phyloP scores from a whole-genome alignment of 352 stramenopile species.

The Globisporangium mamillatum region DNA sequence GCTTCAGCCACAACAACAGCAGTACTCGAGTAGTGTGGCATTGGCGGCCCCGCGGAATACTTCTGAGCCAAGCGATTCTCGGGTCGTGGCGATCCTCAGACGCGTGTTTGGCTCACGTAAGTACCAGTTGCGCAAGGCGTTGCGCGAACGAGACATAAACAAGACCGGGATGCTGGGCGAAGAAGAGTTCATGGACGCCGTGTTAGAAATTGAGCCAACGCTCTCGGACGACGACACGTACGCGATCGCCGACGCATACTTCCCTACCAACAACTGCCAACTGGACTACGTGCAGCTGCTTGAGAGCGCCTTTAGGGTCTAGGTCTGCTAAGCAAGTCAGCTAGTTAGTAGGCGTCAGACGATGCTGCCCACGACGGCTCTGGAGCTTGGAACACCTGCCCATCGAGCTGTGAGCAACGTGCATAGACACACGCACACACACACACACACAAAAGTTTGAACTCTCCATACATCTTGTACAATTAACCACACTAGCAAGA shows the following conservation, averaged over 20 bases:
- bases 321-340: background rate
- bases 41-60: background rate
- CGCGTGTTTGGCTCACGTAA: constrained; percentile 57
- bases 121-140: constrained; percentile 67
- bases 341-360: constrained; percentile 38
- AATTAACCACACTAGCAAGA: background rate
- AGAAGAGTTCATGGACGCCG: constrained; percentile 77
- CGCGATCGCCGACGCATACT: constrained; percentile 63
- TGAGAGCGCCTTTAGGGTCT: constrained; percentile 55
- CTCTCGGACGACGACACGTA: constrained; percentile 78
- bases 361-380: constrained; percentile 59
- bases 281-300: constrained; percentile 71
- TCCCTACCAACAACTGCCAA: constrained; percentile 67
- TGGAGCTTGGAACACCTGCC: constrained; percentile 53
- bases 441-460: constrained; percentile 14
- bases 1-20: constrained; percentile 1
- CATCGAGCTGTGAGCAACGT: constrained; percentile 45
- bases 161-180: constrained; percentile 55
- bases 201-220: constrained; percentile 49
- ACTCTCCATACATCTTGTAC: background rate
- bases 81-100: constrained; percentile 44
- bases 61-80: constrained; percentile 15
- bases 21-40: background rate
- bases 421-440: constrained; percentile 17
- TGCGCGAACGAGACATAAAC: constrained; percentile 56